Conservation (phyloP, 495 filamentous ascomycete species). For the Xylaria flabelliformis region DNA sequence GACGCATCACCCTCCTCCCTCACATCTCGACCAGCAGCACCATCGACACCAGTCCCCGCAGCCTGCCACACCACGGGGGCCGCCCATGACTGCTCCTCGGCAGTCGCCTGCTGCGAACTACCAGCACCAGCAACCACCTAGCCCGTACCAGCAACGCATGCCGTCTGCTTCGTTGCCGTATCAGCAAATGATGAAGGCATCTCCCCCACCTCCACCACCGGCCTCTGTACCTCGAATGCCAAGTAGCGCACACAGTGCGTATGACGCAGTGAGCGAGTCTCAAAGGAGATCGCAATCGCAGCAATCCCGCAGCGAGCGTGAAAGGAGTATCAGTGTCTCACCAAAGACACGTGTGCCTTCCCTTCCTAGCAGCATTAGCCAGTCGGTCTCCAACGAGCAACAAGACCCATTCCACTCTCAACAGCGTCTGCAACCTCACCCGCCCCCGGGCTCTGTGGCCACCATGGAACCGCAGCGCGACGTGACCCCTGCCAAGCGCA, state of each 20-base stretch:
- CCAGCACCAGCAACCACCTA: slow-evolving; percentile 47
- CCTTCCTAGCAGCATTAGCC: slow-evolving; percentile 53
- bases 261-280: slow-evolving; percentile 47
- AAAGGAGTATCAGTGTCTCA: slow-evolving; percentile 67
- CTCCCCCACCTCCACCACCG: slow-evolving; percentile 44
- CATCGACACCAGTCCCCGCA: slow-evolving; percentile 57
- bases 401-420: slow-evolving; percentile 46
- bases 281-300: slow-evolving; percentile 48
- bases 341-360: slow-evolving; percentile 67
- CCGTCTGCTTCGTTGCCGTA: slow-evolving; percentile 45
- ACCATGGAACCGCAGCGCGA: slow-evolving; percentile 43
- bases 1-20: slow-evolving; percentile 47
- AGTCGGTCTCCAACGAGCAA: slow-evolving; percentile 48
- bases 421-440: slow-evolving; percentile 37
- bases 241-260: slow-evolving; percentile 50
- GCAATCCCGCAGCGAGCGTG: slow-evolving; percentile 59
- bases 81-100: slow-evolving; percentile 51
- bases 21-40: slow-evolving; percentile 50
- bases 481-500: slow-evolving; percentile 57
- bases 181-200: slow-evolving; percentile 43
- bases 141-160: slow-evolving; percentile 60
- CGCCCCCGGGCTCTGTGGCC: slow-evolving; percentile 29
- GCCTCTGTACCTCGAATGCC: slow-evolving; percentile 55
- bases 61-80: slow-evolving; percentile 62
- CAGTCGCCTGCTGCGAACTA: slow-evolving; percentile 47